Evolutionary conservation across 140 eudicot genomes (phyloP), one percentile per base, ranked within the genome.

Genomic region (Cichorium intybus): DNA sequence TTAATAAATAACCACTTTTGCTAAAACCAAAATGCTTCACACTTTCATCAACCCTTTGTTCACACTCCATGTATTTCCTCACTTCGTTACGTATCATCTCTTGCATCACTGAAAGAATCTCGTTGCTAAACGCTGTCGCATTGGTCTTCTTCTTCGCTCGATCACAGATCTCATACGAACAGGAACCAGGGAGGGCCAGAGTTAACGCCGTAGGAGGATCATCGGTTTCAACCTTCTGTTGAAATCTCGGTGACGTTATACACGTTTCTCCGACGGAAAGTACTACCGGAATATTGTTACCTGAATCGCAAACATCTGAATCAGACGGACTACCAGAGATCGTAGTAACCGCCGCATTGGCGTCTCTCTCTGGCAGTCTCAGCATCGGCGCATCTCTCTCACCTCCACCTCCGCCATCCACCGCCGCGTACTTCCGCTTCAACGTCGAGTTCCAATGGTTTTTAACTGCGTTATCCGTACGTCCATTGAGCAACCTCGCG

Each of bases 391-490:
- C 1, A 15, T 43, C 12, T 34, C 48, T 57, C 64, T 48, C 76
- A 33, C 50, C 73, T n/a, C 35, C 75, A 18, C 26, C 18, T 48
- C 33, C 70, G 23, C 65, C 74, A 33, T 45, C 35, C 12, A 10
- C 11, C 20, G 61, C 64, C 33, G 60, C 17, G 60, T 9, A 27
- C 67, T 71, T 79, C 35, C 88, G 65, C 62, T 81, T 78, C 34
- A 85, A 73, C 31, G 80, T 80, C 2, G 86, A 76, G 58, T 84
- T 84, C 86, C 90, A 80, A 57, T 77, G 82, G 50, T 80, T 81
- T 31, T 85, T 85, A 7, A 85, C 69, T 24, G 92, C 85, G 75
- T 85, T 85, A 24, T 85, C 92, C 0, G 92, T 85, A n/a, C 92
- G 81, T 4, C 85, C 85, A 3, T 57, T 72, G 23, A 85, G 68